Evolutionary conservation across 345 rosid species (phyloP).

Genomic region (Rhodomyrtus tomentosa): DNA sequence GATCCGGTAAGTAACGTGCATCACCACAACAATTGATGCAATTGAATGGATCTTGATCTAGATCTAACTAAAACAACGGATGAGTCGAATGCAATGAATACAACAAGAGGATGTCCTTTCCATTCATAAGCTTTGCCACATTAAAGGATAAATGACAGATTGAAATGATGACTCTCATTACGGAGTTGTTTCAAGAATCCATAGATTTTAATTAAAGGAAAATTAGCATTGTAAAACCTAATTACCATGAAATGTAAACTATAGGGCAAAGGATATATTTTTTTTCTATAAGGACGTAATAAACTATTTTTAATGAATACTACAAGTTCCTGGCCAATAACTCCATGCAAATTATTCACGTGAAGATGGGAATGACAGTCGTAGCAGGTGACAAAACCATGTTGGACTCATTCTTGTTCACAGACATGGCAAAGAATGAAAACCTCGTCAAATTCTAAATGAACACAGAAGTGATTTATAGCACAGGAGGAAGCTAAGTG

Average conservation of each 20-base stretch:
- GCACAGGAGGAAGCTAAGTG: not conserved
- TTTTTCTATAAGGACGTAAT: not conserved
- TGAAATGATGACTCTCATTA: not conserved
- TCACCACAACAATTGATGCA: not conserved
- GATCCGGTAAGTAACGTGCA: not conserved
- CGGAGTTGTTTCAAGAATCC: not conserved
- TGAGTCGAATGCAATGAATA: not conserved
- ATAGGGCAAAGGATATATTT: not conserved
- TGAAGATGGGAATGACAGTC: not conserved
- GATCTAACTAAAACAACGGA: not conserved
- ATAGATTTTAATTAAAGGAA: not conserved
- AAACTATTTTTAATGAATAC: not conserved
- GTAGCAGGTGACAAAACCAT: not conserved
- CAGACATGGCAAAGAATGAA: not conserved
- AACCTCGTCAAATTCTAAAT: not conserved
- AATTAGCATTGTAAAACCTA: not conserved
- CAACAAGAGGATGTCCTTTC: not conserved
- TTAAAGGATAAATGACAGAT: not conserved
- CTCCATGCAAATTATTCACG: not conserved
- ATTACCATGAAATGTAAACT: not conserved
- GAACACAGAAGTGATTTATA: not conserved
- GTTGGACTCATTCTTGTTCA: not conserved
- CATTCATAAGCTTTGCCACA: not conserved
- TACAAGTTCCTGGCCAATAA: not conserved
- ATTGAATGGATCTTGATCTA: not conserved